Conservation (phyloP, 139 green algal species). For the Coelastrella sp. region DNA sequence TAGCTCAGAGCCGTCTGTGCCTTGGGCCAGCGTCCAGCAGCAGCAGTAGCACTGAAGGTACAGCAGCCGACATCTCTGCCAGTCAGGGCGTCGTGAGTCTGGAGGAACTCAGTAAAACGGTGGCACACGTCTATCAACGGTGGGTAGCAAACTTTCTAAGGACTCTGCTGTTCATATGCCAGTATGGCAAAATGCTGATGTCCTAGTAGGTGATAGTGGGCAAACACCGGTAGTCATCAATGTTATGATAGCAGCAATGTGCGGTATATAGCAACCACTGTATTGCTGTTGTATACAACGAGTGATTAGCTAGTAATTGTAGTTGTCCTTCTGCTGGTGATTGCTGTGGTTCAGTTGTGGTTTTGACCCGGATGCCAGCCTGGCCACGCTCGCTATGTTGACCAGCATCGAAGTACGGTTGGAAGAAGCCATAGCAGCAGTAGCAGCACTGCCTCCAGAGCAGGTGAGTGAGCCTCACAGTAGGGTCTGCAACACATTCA, state of each 20-base stretch:
- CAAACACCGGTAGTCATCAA: no score
- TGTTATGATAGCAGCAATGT: no score
- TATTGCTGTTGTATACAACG: no score
- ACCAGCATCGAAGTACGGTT: constrained; percentile 90
- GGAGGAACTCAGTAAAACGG: constrained; percentile 64
- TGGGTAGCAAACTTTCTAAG: constrained; percentile 43
- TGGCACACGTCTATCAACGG: constrained; percentile 82
- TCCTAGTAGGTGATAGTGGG: no score
- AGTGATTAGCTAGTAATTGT: no score
- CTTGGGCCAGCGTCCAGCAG: constrained; percentile 22
- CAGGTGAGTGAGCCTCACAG: background rate
- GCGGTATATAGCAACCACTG: no score
- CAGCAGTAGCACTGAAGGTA: background rate
- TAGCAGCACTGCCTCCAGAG: background rate
- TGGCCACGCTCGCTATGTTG: constrained; percentile 88
- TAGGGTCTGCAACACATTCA: background rate
- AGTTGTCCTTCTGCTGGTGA: no score
- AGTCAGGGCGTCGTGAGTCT: constrained; percentile 44
- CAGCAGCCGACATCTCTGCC: background rate
- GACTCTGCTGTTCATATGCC: no score
- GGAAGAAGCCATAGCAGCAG: constrained; percentile 79
- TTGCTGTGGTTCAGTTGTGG: constrained; percentile 58
- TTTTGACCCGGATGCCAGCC: constrained; percentile 82
- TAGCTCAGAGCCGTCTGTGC: constrained; percentile 53
- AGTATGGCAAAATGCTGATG: no score